Conservation (phyloP, 78 protist genomes). For the Dictyostelium firmibasis region DNA sequence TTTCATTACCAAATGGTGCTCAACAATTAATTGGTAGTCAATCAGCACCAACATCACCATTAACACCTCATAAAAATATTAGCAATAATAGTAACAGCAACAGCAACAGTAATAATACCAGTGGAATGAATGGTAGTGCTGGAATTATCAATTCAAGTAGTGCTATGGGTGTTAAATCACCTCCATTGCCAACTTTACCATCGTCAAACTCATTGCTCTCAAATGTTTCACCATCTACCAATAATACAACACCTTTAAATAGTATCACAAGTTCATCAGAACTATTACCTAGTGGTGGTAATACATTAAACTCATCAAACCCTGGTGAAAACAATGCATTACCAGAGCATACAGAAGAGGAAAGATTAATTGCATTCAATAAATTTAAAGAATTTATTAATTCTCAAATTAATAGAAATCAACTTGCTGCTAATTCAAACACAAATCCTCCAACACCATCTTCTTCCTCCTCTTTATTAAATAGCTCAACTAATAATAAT, state of each 20-base stretch:
- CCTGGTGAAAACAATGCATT: background rate
- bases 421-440: background rate
- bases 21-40: background rate
- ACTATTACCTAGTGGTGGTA: background rate
- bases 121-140: background rate
- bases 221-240: background rate
- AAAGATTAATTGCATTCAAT: slow-evolving; percentile 25
- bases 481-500: background rate
- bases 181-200: background rate
- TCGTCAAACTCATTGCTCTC: background rate
- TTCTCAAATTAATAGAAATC: slow-evolving; percentile 37
- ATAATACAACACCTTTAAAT: background rate
- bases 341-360: slow-evolving; percentile 66
- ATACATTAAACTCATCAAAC: background rate
- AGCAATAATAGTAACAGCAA: background rate
- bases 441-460: background rate
- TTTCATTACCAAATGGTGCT: background rate
- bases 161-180: background rate
- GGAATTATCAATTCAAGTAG: background rate
- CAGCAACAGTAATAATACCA: background rate
- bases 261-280: background rate
- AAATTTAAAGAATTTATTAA: slow-evolving; percentile 55
- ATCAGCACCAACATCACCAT: slow-evolving; percentile 20
- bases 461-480: background rate
- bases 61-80: background rate